phyloP scores from a whole-genome alignment of 2,329 filamentous ascomycete genomes.

The Trichoderma sp. region DNA sequence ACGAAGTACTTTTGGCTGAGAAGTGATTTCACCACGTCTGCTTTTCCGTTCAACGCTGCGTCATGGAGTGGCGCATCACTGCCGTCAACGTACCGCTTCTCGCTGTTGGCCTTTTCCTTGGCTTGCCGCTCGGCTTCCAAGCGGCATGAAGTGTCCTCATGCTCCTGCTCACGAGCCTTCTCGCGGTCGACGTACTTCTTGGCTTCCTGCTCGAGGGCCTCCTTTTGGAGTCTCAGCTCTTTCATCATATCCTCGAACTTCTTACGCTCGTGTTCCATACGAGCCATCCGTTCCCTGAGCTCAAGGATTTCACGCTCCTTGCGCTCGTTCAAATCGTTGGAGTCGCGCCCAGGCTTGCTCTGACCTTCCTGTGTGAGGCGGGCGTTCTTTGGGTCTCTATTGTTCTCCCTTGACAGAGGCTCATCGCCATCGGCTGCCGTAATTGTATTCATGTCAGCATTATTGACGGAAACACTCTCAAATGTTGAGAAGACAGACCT shows the following conservation, averaged over 20 bases:
- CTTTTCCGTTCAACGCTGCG: too few relatives aligned
- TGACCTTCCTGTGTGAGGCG: too few relatives aligned
- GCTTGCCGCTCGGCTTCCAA: too few relatives aligned
- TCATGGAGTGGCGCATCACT: too few relatives aligned
- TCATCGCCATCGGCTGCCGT: not conserved
- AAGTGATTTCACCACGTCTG: too few relatives aligned
- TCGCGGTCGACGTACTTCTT: not conserved
- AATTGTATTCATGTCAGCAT: not conserved
- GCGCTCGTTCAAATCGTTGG: not conserved
- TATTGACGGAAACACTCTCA: not conserved
- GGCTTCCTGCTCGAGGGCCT: not conserved
- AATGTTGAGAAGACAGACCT: not conserved
- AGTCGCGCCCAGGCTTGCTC: not conserved
- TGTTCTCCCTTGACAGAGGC: not conserved
- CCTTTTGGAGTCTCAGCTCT: not conserved
- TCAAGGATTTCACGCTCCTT: not conserved
- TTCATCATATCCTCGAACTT: not conserved
- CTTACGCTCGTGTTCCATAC: not conserved
- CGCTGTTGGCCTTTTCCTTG: too few relatives aligned
- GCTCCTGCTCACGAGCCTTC: too few relatives aligned
- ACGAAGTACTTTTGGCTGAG: too few relatives aligned
- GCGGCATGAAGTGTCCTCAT: too few relatives aligned
- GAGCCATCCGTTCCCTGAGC: not conserved
- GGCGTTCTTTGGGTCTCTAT: not conserved
- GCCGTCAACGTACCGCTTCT: not conserved